Percentiles rank a stretch among this genome's conserved stretches.
phyloP scores from a whole-genome alignment of 106 monocot species.

The Dendrobium chrysotoxum region DNA sequence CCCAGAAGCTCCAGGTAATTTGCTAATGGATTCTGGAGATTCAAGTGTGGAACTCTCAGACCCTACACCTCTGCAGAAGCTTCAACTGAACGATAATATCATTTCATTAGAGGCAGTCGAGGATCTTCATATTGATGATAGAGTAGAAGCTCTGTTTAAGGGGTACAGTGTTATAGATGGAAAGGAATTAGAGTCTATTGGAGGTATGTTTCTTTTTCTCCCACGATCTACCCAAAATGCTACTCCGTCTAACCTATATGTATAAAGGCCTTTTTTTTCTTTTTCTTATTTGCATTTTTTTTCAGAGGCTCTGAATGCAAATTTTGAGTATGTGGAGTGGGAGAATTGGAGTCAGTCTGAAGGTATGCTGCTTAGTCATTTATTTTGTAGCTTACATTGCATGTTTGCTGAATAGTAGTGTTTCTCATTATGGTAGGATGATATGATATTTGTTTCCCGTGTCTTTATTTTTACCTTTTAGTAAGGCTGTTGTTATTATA shows the following conservation, averaged over 20 bases:
- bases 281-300: slow-evolving; percentile 14
- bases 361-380: slow-evolving; percentile 39
- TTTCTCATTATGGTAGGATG: neutral
- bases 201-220: slow-evolving; percentile 48
- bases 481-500: neutral
- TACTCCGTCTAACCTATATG: neutral
- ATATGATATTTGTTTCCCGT: neutral
- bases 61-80: slow-evolving; percentile 17
- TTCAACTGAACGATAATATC: slow-evolving; percentile 14
- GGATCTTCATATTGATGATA: slow-evolving; percentile 63
- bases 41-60: slow-evolving; percentile 22
- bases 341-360: slow-evolving; percentile 73
- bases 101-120: slow-evolving; percentile 12
- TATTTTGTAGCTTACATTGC: neutral
- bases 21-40: slow-evolving; percentile 48
- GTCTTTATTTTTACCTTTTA: neutral
- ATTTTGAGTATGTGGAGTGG: slow-evolving; percentile 65
- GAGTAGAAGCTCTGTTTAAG: slow-evolving; percentile 68
- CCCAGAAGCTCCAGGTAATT: slow-evolving; percentile 75
- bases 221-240: neutral
- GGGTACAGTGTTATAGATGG: slow-evolving; percentile 61
- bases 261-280: neutral
- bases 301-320: slow-evolving; percentile 66
- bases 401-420: neutral
- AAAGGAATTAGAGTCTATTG: slow-evolving; percentile 71